Base-by-base conservation (phyloP, 169 alveolate species). In the Cryptosporidium xiaoi region DNA sequence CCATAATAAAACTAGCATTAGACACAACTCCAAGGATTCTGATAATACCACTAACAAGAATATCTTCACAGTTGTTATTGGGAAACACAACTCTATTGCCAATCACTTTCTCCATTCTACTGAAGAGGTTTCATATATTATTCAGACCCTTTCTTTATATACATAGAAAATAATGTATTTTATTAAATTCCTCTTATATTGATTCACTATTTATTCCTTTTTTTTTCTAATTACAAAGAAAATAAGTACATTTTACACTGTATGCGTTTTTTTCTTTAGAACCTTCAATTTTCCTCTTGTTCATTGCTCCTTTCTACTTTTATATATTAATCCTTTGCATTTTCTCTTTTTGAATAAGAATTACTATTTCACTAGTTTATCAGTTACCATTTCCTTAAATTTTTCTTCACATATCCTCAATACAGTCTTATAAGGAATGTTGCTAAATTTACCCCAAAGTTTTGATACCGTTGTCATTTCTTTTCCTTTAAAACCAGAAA, bases 21-120 rank as follows among this genome's bases (percentile, higher is more conserved):
- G 12, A 1, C 4, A 6, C 20, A 3, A 40, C 1, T 55, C 18
- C 31, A 27, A 3, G 24, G 64, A 55, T 13, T 55, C 12, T 7
- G 24, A 20, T 20, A 20, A 18, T 13, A 7, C 64, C 24, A 20
- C 6, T 55, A 3, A 65, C 53, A 6, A 66, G n/a, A 36, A 51
- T 34, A 36, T 69, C 31, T 69, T 69, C 44, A 69, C 62, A 16
- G 83, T 69, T 12, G 58, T 69, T 15, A 56, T 69, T 15, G 83
- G 83, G 5, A 69, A 69, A 24, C 83, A 69, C 46, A 51, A 65
- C n/a, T 69, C 83, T 51, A 20, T 69, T 29, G 83, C 83, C 6
- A 51, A 69, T 18, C 56, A 69, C 20, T 69, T 53, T 53, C 68
- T 69, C 33, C 68, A 69, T 36, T 69, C 83, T 5, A 56, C 56